Percentiles rank a stretch among this genome's conserved stretches.
These are phyloP conservation scores for Chrysanthemum seticuspe DNA, from an alignment of 129 eudicot species.

Conservation along the genomic window DNA sequence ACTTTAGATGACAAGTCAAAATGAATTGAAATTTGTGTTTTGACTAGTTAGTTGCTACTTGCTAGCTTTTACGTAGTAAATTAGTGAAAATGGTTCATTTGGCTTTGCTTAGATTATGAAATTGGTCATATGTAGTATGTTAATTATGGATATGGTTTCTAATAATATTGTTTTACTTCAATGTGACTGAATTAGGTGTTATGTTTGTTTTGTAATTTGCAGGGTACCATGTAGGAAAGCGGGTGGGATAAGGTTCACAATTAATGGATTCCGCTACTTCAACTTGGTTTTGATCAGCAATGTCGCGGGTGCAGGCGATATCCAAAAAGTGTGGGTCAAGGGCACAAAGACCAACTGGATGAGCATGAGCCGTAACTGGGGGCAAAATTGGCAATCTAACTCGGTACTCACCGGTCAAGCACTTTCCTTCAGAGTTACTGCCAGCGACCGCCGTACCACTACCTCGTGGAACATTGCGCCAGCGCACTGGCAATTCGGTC, in stretches of 20 bases:
- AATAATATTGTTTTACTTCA: neutral
- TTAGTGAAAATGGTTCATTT: neutral
- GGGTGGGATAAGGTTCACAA: constrained; percentile 78
- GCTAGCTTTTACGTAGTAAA: neutral
- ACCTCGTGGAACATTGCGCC: constrained; percentile 88
- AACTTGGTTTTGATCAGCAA: constrained; percentile 75
- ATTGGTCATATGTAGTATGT: neutral
- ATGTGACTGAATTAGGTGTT: neutral
- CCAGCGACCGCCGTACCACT: constrained; percentile 71
- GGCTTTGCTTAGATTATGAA: neutral
- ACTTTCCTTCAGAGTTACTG: constrained; percentile 66
- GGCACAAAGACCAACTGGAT: constrained; percentile 73
- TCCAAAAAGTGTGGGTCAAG: constrained; percentile 55
- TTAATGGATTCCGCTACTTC: constrained; percentile 86
- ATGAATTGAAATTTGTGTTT: neutral
- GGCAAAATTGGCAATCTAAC: constrained; percentile 88
- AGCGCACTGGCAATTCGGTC: constrained; percentile 81
- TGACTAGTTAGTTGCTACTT: too few species aligned
- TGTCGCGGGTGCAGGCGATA: constrained; percentile 91
- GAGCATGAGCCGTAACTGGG: constrained; percentile 89
- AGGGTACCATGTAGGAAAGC: constrained; percentile 88
- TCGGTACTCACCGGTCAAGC: constrained; percentile 66
- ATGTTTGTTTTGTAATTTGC: constrained; percentile 2
- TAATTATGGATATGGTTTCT: too few species aligned
- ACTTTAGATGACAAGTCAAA: neutral